A percentile compares a stretch with the other conserved stretches of the same genome.
phyloP scores from a whole-genome alignment of 192 early-diverging fungal species.

The Phlyctochytrium arcticum region DNA sequence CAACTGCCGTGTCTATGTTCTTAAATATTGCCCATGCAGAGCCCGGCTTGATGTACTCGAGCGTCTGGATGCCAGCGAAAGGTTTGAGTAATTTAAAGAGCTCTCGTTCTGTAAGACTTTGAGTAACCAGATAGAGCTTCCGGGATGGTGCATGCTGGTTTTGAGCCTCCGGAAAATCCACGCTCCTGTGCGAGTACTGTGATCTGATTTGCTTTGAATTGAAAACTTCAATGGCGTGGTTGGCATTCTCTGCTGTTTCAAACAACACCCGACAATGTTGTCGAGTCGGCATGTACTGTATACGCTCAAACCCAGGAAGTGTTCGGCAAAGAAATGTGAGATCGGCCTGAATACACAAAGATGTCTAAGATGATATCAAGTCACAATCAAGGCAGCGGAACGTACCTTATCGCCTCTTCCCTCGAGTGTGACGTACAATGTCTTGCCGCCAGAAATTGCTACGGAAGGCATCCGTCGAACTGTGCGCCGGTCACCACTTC shows the following conservation, averaged over 20 bases:
- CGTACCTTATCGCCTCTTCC: background rate
- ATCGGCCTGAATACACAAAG: slow-evolving; percentile 3
- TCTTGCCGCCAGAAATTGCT: background rate
- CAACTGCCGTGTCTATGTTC: too few species aligned
- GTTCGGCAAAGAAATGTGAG: background rate
- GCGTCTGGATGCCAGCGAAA: background rate
- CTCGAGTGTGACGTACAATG: background rate
- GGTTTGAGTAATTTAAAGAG: background rate
- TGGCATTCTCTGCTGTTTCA: slow-evolving; percentile 7
- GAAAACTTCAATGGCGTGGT: slow-evolving; percentile 26
- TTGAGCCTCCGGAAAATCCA: slow-evolving; percentile 20
- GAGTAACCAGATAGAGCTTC: slow-evolving; percentile 17
- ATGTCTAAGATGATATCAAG: background rate
- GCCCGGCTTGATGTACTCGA: slow-evolving; percentile 15
- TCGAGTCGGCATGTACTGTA: slow-evolving; percentile 22
- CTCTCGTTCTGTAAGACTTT: slow-evolving; percentile 3
- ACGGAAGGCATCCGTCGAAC: background rate
- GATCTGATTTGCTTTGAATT: background rate
- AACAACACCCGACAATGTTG: slow-evolving; percentile 31
- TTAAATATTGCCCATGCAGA: too few species aligned
- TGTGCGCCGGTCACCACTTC: background rate
- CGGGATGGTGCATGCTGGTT: slow-evolving; percentile 23
- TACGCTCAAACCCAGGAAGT: slow-evolving; percentile 27
- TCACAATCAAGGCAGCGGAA: background rate
- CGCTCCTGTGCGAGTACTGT: background rate